Conservation (phyloP, 345 rosid genomes). For the Citropsis articulata region DNA sequence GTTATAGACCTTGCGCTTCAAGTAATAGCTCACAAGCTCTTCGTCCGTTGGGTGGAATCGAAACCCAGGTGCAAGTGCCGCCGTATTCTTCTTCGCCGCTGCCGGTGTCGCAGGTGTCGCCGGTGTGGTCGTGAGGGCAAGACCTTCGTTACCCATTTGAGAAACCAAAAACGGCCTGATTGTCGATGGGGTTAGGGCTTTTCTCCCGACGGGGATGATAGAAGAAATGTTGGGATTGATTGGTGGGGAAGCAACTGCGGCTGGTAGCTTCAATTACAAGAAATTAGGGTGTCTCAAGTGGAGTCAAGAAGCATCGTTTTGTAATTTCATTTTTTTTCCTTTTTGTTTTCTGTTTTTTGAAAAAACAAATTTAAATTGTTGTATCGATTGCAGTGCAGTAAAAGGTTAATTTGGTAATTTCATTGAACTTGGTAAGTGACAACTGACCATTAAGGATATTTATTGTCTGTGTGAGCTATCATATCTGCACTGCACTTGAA, state of each 20-base stretch:
- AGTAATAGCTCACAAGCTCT: constrained; percentile 76
- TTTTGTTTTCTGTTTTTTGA: background rate
- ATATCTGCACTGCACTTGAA: too few relatives aligned
- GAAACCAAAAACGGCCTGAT: background rate
- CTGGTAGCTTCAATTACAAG: constrained; percentile 76
- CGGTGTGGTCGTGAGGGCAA: background rate
- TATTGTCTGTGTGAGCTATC: too few relatives aligned
- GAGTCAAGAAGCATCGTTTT: background rate
- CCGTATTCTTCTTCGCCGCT: constrained; percentile 25
- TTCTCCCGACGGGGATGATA: background rate
- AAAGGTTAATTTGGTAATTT: background rate
- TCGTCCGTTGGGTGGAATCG: constrained; percentile 97
- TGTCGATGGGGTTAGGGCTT: background rate
- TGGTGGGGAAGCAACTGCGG: constrained; percentile 48
- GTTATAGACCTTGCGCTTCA: constrained; percentile 70
- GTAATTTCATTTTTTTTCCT: constrained; percentile 8
- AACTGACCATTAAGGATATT: background rate
- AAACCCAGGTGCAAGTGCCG: constrained; percentile 88
- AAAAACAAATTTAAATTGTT: background rate
- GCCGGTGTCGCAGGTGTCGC: constrained; percentile 4
- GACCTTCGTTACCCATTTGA: constrained; percentile 13
- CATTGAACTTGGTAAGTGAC: background rate
- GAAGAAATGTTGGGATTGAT: constrained; percentile 27
- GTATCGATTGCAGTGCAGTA: background rate
- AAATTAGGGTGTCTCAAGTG: constrained; percentile 25